Conservation (phyloP, 306 rosid species). For the Citrullus amarus region DNA sequence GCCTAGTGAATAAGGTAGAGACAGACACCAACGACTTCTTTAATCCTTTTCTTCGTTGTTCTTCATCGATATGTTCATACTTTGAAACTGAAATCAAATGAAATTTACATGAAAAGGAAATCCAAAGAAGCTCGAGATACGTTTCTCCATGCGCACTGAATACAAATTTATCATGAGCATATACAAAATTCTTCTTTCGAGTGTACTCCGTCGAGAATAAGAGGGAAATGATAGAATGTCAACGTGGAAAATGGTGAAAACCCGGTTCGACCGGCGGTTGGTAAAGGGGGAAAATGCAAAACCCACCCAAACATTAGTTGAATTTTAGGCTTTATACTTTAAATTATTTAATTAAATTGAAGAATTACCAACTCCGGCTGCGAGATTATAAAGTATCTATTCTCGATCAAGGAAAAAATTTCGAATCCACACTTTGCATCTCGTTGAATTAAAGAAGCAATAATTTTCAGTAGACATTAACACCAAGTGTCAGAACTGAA, state of each 20-base stretch:
- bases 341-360: too few species aligned
- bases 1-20: neutral
- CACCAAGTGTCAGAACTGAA: too few species aligned
- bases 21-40: neutral
- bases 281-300: neutral
- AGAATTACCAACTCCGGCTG: too few species aligned
- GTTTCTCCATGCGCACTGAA: neutral
- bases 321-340: too few species aligned
- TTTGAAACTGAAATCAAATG: neutral
- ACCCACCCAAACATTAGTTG: too few species aligned
- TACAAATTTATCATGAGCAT: neutral
- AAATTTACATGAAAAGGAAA: neutral
- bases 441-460: too few species aligned
- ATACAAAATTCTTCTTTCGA: neutral
- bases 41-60: conserved; percentile 4
- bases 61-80: neutral
- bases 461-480: too few species aligned
- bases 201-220: neutral
- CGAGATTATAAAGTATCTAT: too few species aligned
- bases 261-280: neutral
- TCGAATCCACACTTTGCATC: too few species aligned
- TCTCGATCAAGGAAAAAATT: too few species aligned
- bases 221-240: neutral
- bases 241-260: neutral
- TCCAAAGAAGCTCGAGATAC: neutral